These are phyloP conservation scores for Salix caprea DNA, from an alignment of 345 rosid species.

Conservation along the genomic window DNA sequence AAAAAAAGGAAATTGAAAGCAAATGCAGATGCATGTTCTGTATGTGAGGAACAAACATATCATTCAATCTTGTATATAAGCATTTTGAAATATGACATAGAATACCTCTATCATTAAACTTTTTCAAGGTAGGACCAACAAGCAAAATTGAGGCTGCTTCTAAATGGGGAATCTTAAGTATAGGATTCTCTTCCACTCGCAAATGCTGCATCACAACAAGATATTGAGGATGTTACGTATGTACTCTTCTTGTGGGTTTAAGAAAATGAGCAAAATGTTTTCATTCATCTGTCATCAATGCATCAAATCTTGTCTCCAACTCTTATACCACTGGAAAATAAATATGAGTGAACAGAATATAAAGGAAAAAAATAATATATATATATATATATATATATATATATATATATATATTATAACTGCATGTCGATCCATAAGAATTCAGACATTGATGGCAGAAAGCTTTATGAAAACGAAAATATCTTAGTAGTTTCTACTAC, in stretches of 20 bases:
- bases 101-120: slow-evolving; percentile 95
- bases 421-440: neutral
- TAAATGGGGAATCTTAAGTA: slow-evolving; percentile 86
- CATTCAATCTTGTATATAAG: neutral
- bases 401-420: neutral
- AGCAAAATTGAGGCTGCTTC: slow-evolving; percentile 94
- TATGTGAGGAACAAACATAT: neutral
- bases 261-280: neutral
- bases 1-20: neutral
- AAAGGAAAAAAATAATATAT: neutral
- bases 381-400: too few species aligned
- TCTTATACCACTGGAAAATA: neutral
- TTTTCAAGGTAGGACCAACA: slow-evolving; percentile 91
- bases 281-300: neutral
- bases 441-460: neutral
- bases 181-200: slow-evolving; percentile 95
- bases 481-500: neutral
- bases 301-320: neutral
- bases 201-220: slow-evolving; percentile 62
- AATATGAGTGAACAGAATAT: neutral
- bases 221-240: neutral
- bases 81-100: slow-evolving; percentile 2
- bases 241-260: neutral
- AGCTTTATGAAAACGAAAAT: neutral
- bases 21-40: neutral